These are phyloP conservation scores for Pinus tabuliformis DNA, from an alignment of 75 land plant species.

Conservation along the genomic window DNA sequence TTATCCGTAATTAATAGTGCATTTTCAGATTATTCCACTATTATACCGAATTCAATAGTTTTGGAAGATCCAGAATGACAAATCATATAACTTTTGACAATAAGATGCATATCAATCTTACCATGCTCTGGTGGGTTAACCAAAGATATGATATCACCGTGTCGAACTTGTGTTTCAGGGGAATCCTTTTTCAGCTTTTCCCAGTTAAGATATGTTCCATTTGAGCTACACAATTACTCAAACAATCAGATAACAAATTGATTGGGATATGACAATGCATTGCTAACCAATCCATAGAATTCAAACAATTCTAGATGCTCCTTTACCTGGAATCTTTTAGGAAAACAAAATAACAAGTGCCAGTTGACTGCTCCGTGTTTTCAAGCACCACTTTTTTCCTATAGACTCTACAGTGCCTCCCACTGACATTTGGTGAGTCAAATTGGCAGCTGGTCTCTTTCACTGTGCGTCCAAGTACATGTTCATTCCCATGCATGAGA, in stretches of 20 bases:
- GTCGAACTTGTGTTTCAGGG: constrained; percentile 51
- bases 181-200: constrained; percentile 60
- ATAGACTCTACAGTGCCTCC: constrained; percentile 70
- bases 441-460: constrained; percentile 64
- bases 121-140: constrained; percentile 79
- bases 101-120: constrained; percentile 21
- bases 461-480: constrained; percentile 73
- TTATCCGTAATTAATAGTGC: neutral
- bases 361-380: constrained; percentile 16
- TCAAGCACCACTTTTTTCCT: constrained; percentile 21
- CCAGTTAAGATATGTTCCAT: constrained; percentile 87
- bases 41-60: neutral
- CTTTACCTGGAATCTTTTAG: constrained; percentile 82
- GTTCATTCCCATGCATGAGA: constrained; percentile 59
- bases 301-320: neutral
- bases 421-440: constrained; percentile 67
- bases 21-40: neutral
- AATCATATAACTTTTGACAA: neutral
- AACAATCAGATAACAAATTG: neutral
- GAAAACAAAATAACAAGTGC: constrained; percentile 27
- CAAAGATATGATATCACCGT: constrained; percentile 91
- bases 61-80: neutral
- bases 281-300: neutral
- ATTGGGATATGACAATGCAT: neutral
- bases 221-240: constrained; percentile 61